Evolutionary conservation across 2,329 filamentous ascomycete species (phyloP).

Genomic region (Sporothrix mexicana): DNA sequence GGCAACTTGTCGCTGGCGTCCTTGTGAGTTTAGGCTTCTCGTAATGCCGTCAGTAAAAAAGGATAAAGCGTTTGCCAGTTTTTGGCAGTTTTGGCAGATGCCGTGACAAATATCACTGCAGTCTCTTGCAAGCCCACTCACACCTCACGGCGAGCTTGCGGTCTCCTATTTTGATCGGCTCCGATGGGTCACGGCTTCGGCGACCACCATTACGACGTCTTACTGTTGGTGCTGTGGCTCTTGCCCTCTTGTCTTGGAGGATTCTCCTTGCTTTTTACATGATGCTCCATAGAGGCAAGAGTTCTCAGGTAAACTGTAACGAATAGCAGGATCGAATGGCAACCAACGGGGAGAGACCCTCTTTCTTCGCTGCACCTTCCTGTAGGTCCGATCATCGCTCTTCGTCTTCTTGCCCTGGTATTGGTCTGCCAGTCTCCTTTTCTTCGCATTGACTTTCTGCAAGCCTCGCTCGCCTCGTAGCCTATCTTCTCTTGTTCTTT

Average conservation of each 20-base stretch:
- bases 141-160: slow-evolving; percentile 2
- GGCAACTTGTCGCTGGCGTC: neutral
- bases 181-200: slow-evolving; percentile 3
- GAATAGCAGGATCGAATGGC: neutral
- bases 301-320: too few species aligned
- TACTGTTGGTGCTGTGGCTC: neutral
- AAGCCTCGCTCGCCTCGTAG: neutral
- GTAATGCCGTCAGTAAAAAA: neutral
- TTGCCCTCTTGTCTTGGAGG: neutral
- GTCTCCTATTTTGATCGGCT: slow-evolving; percentile 23
- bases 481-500: neutral
- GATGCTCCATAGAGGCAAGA: neutral
- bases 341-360: neutral
- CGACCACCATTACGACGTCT: neutral
- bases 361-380: neutral
- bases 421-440: neutral
- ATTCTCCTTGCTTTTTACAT: slow-evolving; percentile 14
- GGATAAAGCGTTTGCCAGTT: neutral
- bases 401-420: neutral
- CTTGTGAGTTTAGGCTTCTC: neutral
- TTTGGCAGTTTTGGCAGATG: neutral
- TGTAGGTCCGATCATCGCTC: neutral
- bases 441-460: neutral
- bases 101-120: neutral
- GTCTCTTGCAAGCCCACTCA: neutral